Base-by-base conservation (phyloP, 345 rosid species). In the Populus euphratica region DNA sequence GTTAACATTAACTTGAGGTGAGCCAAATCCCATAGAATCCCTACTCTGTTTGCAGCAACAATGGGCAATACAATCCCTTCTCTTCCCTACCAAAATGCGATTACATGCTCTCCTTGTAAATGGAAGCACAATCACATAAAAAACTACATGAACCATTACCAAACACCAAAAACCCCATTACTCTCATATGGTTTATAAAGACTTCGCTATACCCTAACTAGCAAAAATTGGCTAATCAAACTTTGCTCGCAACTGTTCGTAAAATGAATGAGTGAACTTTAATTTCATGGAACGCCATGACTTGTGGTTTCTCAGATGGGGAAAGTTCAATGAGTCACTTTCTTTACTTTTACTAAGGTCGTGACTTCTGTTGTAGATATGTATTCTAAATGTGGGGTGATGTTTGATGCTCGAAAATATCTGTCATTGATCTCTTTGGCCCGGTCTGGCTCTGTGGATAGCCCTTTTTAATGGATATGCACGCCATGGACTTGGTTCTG, bases 321-420 rank as follows among this genome's bases (percentile, higher is more conserved):
- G 85, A 20, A 72, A 79, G 20, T 81, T 80, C 56, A 49, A 68
- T 1, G 81, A 86, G 59, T 77, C 89, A 13, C 83, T 88, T 47
- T 27, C 23, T 50, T 77, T 87, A 41, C 79, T 82, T 78, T 77
- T 81, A 31, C 33, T 33, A 5, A 86, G 86, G 91, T 91, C 86
- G 38, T 66, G 54, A 86, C 91, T 66, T 87, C 88, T 63, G 89
- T 88, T 14, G 63, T 86, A 43, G 90, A 91, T 82, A 91, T 91
- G 94, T 91, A 91, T 85, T 86, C 91, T 61, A 85, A 84, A 65
- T 86, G 91, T 52, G 92, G 91, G 63, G 83, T 83, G 78, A 78
- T 91, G 9, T 29, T 20, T 52, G 87, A 89, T 83, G 92, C 94
- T 73, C 76, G 73, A 54, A 59, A 43, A 44, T 86, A 89, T 74